Evolutionary conservation across 257 asterid species (phyloP).

Genomic region (Fraxinus cuspidata): DNA sequence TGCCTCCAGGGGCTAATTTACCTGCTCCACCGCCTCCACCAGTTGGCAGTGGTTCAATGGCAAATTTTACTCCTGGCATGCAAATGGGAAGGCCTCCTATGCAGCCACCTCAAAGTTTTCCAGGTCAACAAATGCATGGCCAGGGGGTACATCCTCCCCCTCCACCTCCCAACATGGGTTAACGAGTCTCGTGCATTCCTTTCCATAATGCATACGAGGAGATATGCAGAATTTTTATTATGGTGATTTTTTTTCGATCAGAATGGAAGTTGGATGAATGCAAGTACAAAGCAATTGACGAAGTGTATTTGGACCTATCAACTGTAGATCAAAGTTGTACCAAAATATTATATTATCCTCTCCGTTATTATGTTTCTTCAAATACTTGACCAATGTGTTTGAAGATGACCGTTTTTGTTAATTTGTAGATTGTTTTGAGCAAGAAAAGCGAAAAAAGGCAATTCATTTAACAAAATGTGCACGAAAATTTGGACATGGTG

Average conservation of each 20-base stretch:
- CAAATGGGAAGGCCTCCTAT: conserved; percentile 87
- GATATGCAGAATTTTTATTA: not conserved
- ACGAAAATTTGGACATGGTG: not conserved
- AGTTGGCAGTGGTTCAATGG: conserved; percentile 68
- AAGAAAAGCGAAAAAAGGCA: too few relatives aligned
- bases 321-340: not conserved
- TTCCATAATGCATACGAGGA: not conserved
- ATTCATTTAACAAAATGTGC: too few relatives aligned
- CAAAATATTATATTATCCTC: not conserved
- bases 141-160: conserved; percentile 67
- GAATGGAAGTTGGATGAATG: not conserved
- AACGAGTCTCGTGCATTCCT: conserved; percentile 17
- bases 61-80: conserved; percentile 77
- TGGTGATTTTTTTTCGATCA: not conserved
- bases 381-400: not conserved
- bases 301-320: not conserved
- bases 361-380: not conserved
- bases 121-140: conserved; percentile 70
- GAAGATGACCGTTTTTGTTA: too few relatives aligned
- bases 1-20: conserved; percentile 94
- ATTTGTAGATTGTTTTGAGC: too few relatives aligned
- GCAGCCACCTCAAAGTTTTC: conserved; percentile 80
- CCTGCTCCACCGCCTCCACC: conserved; percentile 98
- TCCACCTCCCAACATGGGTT: conserved; percentile 80
- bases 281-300: not conserved